A percentile compares a stretch with the other conserved stretches of the same genome.
Evolutionary conservation across 2,329 filamentous ascomycete genomes (phyloP).

Genomic region (Phaeoacremonium minimum): DNA sequence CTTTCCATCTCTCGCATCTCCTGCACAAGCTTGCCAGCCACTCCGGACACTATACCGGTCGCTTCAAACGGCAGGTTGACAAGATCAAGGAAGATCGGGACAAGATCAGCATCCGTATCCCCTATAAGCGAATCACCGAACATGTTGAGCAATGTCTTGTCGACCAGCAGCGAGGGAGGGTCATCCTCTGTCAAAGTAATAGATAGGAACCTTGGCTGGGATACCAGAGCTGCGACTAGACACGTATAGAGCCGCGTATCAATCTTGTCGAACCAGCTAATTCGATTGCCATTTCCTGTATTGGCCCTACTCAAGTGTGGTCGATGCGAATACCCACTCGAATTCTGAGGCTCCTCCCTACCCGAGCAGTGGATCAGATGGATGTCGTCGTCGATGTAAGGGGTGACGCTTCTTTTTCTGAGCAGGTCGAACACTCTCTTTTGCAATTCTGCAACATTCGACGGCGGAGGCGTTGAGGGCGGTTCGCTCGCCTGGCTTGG

Average conservation of each 20-base stretch:
- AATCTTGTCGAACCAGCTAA: constrained; percentile 53
- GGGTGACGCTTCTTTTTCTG: constrained; percentile 70
- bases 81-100: constrained; percentile 87
- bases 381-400: constrained; percentile 64
- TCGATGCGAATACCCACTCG: constrained; percentile 26
- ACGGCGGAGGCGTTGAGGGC: constrained; percentile 71
- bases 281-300: constrained; percentile 27
- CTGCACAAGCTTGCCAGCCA: constrained; percentile 76
- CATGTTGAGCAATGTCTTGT: constrained; percentile 60
- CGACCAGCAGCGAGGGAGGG: constrained; percentile 68
- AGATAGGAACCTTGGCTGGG: constrained; percentile 67
- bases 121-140: constrained; percentile 75
- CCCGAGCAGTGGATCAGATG: constrained; percentile 81
- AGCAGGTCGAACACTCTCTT: constrained; percentile 78
- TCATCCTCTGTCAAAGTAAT: constrained; percentile 70
- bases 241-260: constrained; percentile 61
- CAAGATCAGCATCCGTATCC: constrained; percentile 64
- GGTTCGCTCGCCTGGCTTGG: constrained; percentile 24
- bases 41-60: constrained; percentile 91
- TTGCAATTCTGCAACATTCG: constrained; percentile 75
- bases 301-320: constrained; percentile 27
- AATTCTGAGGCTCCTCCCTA: constrained; percentile 35
- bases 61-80: constrained; percentile 77
- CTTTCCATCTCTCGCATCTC: constrained; percentile 54
- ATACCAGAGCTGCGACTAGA: constrained; percentile 56